Base-by-base conservation (phyloP, 306 rosid genomes). In the Acacia acuminata region DNA sequence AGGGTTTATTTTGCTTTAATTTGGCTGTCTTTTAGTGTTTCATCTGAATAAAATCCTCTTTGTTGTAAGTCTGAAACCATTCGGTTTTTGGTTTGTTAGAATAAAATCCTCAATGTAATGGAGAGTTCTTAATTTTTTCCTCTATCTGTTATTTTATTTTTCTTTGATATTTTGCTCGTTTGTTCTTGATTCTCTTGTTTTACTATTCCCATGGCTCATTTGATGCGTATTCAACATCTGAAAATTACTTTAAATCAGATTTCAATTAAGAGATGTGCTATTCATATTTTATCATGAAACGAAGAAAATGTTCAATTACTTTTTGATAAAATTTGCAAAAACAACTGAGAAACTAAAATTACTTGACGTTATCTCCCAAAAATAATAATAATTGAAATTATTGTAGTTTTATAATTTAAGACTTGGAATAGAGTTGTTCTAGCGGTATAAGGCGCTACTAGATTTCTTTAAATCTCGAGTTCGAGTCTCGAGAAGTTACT, bases 31-130 rank as follows among this genome's bases (percentile, higher is more conserved):
- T 56, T 79, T 56, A 10, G 14, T 36, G 45, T 34, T 51, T 22
- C 3, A n/a, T 65, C 7, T 65, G 44, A 65, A 10, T 68, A 4
- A 67, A 17, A 61, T 11, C 2, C 4, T 63, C 69, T 50, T 22
- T 67, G 82, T 22, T 67, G 82, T 51, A 67, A 36, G 40, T 27
- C 27, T 50, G 24, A 67, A 67, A 45, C n/a, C 58, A 51, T 51
- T 51, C 22, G 50, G 25, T 55, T 7, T 78, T 67, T 63, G 40
- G 55, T 36, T 67, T 50, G 22, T 20, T 44, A 63, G 20, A 17
- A 20, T 50, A 7, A 50, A 5, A 6, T 45, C 22, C 6, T 34
- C 38, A 12, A 36, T 34, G 6, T 20, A 53, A 53, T 53, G 61
- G 24, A 40, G 4, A 36, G 69, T 67, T 67, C 45, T 67, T 36